Base-by-base conservation (phyloP, 2,329 filamentous ascomycete genomes). In the Cordyceps tenuipes region DNA sequence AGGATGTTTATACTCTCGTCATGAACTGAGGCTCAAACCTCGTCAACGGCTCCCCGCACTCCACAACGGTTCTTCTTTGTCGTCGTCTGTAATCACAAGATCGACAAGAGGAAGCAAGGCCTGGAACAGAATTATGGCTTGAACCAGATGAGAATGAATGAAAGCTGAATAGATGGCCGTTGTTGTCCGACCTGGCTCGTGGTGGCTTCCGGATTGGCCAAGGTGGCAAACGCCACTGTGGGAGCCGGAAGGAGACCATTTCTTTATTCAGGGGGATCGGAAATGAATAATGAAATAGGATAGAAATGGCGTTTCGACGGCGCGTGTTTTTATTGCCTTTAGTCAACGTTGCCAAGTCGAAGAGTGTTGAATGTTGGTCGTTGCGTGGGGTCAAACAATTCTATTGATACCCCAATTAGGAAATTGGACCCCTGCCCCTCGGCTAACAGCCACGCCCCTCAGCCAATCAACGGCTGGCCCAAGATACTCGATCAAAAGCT, bases 391-490 rank as follows among this genome's bases (percentile, higher is more conserved):
- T 19, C 31, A 48, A 48, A 54, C 34, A 31, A 31, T 47, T 51
- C 59, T 61, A 61, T 61, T 61, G 59, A 61, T 36, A 54, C 59
- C 59, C 59, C 19, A 43, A 61, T 61, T 57, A 57, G 59, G 59
- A 61, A 61, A 61, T 48, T 34, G 7, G 9, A 26, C 43, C 49
- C 54, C 50, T 26, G 56, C 46, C 56, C 8, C n/a, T 21, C 13
- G n/a, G 19, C 15, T 21, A 15, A 26, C 47, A 34, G 34, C 26
- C 26, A 17, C 21, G 7, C 5, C 15, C 19, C 34, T 9, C 36
- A 19, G 15, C 54, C n/a, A 57, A 57, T 48, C 54, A 57, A 19
- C 36, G 31, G 8, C 29, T 5, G n/a, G 1, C 15, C 19, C 29
- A 6, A 26, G 19, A 48, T 36, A 39, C n/a, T 34, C 21, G 19